Conservation (phyloP, 768 basidiomycete genomes). For the Coprinopsis strossmayeri region DNA sequence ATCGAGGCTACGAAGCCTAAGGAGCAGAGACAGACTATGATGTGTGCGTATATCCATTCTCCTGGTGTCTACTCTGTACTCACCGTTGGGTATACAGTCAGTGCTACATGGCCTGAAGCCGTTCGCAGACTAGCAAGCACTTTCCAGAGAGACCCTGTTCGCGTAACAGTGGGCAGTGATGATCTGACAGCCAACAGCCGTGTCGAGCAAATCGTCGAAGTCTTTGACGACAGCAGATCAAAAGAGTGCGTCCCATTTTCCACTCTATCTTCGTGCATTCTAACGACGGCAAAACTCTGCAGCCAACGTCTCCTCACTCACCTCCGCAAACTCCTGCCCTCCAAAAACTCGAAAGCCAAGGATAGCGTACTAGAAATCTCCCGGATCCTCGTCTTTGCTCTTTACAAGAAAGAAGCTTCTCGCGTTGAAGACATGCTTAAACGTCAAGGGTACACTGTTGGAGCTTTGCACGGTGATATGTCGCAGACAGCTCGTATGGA, state of each 20-base stretch:
- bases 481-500: constrained; percentile 78
- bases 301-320: constrained; percentile 57
- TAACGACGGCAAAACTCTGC: constrained; percentile 5
- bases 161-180: constrained; percentile 93
- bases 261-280: too few species aligned
- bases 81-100: constrained; percentile 46
- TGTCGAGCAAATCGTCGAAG: constrained; percentile 90
- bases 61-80: not conserved
- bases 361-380: constrained; percentile 35
- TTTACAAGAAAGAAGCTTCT: constrained; percentile 96
- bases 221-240: constrained; percentile 75
- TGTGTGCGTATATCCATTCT: constrained; percentile 56
- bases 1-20: constrained; percentile 68
- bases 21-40: constrained; percentile 80
- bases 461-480: constrained; percentile 88
- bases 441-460: constrained; percentile 69
- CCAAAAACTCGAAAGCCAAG: constrained; percentile 44
- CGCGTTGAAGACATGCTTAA: constrained; percentile 79
- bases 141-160: constrained; percentile 79
- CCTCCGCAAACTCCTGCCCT: constrained; percentile 49
- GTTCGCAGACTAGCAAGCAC: constrained; percentile 84
- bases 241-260: constrained; percentile 69
- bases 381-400: constrained; percentile 84
- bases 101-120: constrained; percentile 97
- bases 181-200: constrained; percentile 91